Base-by-base conservation (phyloP, 2,329 filamentous ascomycete species). In the Claviceps citrina region DNA sequence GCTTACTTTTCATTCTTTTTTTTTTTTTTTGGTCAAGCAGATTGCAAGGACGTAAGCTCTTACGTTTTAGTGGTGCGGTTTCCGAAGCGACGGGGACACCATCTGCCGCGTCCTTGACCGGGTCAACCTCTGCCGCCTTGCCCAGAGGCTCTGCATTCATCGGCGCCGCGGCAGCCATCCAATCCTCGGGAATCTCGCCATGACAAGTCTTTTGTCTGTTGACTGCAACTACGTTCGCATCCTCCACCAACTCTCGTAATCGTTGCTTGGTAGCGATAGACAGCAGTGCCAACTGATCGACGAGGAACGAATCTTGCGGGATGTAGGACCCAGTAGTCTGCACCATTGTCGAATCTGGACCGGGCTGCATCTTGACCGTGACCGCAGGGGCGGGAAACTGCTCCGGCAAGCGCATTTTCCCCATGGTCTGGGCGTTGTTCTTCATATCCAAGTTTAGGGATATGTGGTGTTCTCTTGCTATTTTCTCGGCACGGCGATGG, bases 181-280 rank as follows among this genome's bases (percentile, higher is more conserved):
- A 91, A 40, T 87, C 83, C 8, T 73, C 66, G 3, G 85, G 83
- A 5, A 94, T 67, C 25, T 78, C 65, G 1, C 87, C 89, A 56
- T 93, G 81, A 2, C 86, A 84, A 16, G 81, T 83, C 44, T 71
- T 76, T 54, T 84, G 81, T 40, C 89, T 76, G 43, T 75, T 81
- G 43, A 70, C 69, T 3, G 84, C 74, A 34, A 93, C 62, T 8
- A 70, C 70, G 40, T 78, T 73, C 9, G 84, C 78, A 50, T 94
- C 86, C 52, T 87, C 81, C 3, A 95, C 54, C 24, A 95, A 61
- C 10, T 77, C 74, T 39, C 83, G 71, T 28, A 95, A 51, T 22
- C 85, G 73, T 49, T 93, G 81, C 54, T 89, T 84, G 8, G 84
- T 78, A 15, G 84, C 83, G 42, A 95, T 71, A 5, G 85, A 91